Evolutionary conservation across 441 rosid genomes (phyloP).

Genomic region (Aleurites moluccanus): DNA sequence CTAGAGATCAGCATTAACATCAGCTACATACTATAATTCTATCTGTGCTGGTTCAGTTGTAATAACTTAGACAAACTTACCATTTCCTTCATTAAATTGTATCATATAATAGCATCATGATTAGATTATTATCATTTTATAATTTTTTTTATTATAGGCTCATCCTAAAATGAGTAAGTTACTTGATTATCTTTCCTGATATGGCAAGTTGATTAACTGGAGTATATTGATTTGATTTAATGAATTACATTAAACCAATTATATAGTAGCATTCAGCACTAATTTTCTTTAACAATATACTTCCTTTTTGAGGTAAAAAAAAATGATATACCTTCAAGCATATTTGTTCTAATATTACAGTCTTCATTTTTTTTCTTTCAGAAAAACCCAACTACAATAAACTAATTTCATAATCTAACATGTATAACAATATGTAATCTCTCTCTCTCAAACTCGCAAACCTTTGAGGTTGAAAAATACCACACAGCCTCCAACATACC

Average conservation of each 20-base stretch:
- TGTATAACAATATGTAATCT: not conserved
- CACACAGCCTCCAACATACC: not conserved
- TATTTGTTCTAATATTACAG: not conserved
- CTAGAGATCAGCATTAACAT: no score
- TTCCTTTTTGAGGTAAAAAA: not conserved
- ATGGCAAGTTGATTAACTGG: not conserved
- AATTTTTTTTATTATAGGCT: not conserved
- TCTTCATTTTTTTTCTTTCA: not conserved
- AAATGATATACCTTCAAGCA: not conserved
- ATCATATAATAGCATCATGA: no score
- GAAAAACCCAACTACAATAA: not conserved
- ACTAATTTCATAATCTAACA: not conserved
- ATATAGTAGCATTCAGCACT: not conserved
- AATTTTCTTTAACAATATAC: not conserved
- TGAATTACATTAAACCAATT: not conserved
- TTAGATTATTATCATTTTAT: no score
- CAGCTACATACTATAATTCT: no score
- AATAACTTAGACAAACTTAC: no score
- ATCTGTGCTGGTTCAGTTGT: no score
- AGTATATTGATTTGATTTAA: not conserved
- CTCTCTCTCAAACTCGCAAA: not conserved
- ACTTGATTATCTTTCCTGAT: not conserved
- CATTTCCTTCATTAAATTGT: no score
- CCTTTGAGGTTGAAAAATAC: not conserved
- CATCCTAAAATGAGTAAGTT: not conserved